Conservation (phyloP, 306 rosid genomes). For the Canavalia gladiata region DNA sequence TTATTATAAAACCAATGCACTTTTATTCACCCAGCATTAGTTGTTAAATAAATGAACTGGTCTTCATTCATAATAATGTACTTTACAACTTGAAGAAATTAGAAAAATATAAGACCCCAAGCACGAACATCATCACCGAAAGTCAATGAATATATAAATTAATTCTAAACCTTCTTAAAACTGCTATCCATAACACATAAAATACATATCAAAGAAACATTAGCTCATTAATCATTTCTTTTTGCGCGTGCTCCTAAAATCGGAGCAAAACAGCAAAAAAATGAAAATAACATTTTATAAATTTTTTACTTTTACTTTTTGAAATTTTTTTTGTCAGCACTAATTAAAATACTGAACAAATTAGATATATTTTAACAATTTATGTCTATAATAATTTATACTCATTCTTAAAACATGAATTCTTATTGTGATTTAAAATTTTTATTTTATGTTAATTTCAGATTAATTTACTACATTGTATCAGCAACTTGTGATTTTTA, state of each 20-base stretch:
- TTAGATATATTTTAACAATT: no score
- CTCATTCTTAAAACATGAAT: no score
- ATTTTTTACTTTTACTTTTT: no score
- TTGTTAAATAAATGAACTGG: neutral
- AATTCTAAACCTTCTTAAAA: conserved; percentile 19
- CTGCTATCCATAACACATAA: neutral
- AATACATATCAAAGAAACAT: conserved; percentile 17
- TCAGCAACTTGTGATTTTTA: no score
- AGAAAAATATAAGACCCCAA: neutral
- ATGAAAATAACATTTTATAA: neutral
- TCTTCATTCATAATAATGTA: neutral
- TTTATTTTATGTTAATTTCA: no score
- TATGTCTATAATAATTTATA: no score
- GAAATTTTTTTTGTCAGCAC: no score
- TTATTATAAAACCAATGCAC: conserved; percentile 8
- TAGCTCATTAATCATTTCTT: neutral
- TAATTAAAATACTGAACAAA: no score
- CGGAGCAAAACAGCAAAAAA: neutral
- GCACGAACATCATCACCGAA: no score
- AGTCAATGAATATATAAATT: neutral
- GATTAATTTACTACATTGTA: no score
- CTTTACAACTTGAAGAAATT: conserved; percentile 1
- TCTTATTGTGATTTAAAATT: no score
- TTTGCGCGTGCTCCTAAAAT: neutral
- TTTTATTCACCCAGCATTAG: neutral